Evolutionary conservation across 495 filamentous ascomycete genomes (phyloP), one percentile per base, ranked within the genome.

Genomic region (Neurospora sp.): DNA sequence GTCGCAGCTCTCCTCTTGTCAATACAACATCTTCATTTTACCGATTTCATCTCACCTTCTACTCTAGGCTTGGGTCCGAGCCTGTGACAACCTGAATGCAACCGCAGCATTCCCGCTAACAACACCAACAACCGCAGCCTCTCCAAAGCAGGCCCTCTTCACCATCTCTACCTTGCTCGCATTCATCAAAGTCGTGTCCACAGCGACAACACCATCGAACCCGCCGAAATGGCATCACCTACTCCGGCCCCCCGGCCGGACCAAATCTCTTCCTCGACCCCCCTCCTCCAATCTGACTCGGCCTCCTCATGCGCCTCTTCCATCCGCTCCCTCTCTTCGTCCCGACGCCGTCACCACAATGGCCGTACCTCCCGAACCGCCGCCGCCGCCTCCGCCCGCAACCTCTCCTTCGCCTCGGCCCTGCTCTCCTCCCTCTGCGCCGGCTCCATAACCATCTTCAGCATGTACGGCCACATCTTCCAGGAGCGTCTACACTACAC

Each of bases 381-480:
- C 71, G 74, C 73, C 61, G 78, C 76, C 68, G 71, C 77, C 74
- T 74, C 77, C 14, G 68, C 80, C n/a, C 81, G 81, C 73, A 70
- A 69, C 69, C 27, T 85, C 45, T 81, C 85, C 47, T 82, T 86
- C 74, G 65, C 79, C 42, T 74, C 81, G 12, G 80, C 85, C 35
- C 75, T 86, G 20, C 47, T 85, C 38, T 79, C 81, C 22, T 84
- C 87, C 41, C 86, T 98, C 22, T 94, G 91, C 72, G 94, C 92
- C 14, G 93, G 94, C 70, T 94, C 91, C 71, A 90, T 97, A 72
- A 92, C 92, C 7, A 89, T 93, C 22, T 98, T 93, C 85, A 96
- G 93, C 4, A 87, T 99, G 44, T 99, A 97, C 81, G 95, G 91
- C 4, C 94, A 92, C 72, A 84, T 95, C 53, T 92, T 99, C 80